These are phyloP conservation scores for Agapanthus africanus DNA, from an alignment of 106 monocot species.

Conservation along the genomic window DNA sequence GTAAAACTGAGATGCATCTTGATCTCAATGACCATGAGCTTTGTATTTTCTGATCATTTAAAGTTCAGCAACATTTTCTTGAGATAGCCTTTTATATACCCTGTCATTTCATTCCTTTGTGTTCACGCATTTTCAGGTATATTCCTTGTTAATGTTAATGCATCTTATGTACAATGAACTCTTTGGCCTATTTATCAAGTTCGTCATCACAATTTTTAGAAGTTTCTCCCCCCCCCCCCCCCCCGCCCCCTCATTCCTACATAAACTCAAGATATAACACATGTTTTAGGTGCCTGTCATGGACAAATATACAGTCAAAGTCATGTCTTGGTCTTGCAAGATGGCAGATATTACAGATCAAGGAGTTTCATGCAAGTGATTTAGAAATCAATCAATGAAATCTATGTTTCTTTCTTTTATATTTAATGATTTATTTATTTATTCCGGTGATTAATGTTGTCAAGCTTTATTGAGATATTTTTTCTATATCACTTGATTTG, in stretches of 20 bases:
- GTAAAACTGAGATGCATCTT: background rate
- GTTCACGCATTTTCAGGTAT: background rate
- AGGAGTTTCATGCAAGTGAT: conserved; percentile 83
- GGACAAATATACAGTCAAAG: conserved; percentile 85
- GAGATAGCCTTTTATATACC: background rate
- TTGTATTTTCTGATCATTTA: background rate
- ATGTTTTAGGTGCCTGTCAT: conserved; percentile 69
- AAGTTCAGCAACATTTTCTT: background rate
- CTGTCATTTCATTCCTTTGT: background rate
- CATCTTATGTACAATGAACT: no score
- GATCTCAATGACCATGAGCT: background rate
- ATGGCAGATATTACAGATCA: conserved; percentile 95
- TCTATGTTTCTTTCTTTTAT: background rate
- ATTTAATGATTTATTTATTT: no score
- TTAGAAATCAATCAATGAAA: background rate
- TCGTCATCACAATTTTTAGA: background rate
- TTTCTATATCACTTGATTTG: no score
- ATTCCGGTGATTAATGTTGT: no score
- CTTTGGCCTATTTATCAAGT: no score
- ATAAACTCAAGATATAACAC: background rate
- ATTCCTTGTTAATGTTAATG: background rate
- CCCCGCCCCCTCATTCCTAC: background rate
- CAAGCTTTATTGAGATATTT: no score
- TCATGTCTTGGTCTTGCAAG: conserved; percentile 87
- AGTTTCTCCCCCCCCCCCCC: background rate